Evolutionary conservation across 192 early-diverging fungal species (phyloP).

Genomic region (Coemansia sp.): DNA sequence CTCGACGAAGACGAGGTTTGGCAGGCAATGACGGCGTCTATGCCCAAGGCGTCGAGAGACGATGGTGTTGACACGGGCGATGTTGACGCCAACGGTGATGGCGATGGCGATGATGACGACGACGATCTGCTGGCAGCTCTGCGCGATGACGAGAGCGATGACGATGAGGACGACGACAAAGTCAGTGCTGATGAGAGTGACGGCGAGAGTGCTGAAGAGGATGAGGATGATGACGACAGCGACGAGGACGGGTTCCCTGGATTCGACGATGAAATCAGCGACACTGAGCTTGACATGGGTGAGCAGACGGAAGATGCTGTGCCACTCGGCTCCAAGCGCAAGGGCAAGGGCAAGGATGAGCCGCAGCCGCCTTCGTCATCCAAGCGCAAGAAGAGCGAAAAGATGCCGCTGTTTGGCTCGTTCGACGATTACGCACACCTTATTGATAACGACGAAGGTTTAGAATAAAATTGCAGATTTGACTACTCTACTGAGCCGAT

Average conservation of each 20-base stretch:
- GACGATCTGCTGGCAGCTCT: slow-evolving; percentile 51
- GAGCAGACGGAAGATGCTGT: neutral
- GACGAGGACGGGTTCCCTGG: slow-evolving; percentile 34
- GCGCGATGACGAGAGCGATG: slow-evolving; percentile 34
- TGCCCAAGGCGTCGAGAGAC: slow-evolving; percentile 55
- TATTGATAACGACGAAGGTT: slow-evolving; percentile 43
- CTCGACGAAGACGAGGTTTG: slow-evolving; percentile 84
- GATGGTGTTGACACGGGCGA: slow-evolving; percentile 48
- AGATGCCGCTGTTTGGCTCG: slow-evolving; percentile 67
- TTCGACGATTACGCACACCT: slow-evolving; percentile 66
- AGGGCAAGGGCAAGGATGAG: slow-evolving; percentile 26
- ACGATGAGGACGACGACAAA: slow-evolving; percentile 46
- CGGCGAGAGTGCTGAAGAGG: slow-evolving; percentile 52
- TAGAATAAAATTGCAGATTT: slow-evolving; percentile 33
- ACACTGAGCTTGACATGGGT: slow-evolving; percentile 5
- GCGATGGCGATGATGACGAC: slow-evolving; percentile 46
- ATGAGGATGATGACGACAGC: slow-evolving; percentile 58
- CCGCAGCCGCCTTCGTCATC: slow-evolving; percentile 7
- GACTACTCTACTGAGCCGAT: too few species aligned
- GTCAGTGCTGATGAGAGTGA: slow-evolving; percentile 51
- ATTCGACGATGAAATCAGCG: slow-evolving; percentile 25
- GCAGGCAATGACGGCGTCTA: slow-evolving; percentile 76
- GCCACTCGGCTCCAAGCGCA: slow-evolving; percentile 28
- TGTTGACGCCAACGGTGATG: slow-evolving; percentile 49
- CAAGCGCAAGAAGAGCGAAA: slow-evolving; percentile 58